Conservation (phyloP, 2,329 filamentous ascomycete genomes). For the Calonectria pseudoreteaudii region DNA sequence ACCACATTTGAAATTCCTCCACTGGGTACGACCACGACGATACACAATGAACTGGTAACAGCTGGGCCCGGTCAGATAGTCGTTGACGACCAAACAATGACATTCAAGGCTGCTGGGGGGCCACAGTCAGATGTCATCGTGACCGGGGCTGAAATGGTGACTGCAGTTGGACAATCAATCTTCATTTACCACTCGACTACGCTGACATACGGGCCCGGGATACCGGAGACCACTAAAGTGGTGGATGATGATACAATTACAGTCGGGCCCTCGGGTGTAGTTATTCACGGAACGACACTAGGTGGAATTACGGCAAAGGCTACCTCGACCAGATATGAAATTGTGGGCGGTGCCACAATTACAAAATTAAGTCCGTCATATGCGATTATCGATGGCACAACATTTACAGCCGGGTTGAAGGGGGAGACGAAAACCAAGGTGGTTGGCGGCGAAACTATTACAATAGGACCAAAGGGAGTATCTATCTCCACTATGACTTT, state of each 20-base stretch:
- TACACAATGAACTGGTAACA: constrained; percentile 49
- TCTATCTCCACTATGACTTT: constrained; percentile 60
- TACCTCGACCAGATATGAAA: constrained; percentile 55
- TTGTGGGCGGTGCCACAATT: constrained; percentile 65
- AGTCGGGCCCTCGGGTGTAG: constrained; percentile 59
- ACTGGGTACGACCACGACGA: constrained; percentile 48
- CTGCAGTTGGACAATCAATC: constrained; percentile 54
- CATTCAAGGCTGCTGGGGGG: constrained; percentile 46
- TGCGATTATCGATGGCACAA: constrained; percentile 62
- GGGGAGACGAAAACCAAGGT: constrained; percentile 57
- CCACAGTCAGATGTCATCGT: constrained; percentile 58
- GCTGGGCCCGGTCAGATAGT: constrained; percentile 50
- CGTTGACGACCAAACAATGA: constrained; percentile 52
- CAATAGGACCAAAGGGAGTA: constrained; percentile 63
- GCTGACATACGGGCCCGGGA: constrained; percentile 57
- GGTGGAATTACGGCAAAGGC: constrained; percentile 54
- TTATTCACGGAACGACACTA: constrained; percentile 54
- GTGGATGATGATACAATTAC: constrained; percentile 64
- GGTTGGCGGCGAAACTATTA: constrained; percentile 63
- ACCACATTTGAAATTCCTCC: constrained; percentile 56
- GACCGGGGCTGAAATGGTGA: constrained; percentile 61
- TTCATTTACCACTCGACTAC: constrained; percentile 57
- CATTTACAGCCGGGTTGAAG: constrained; percentile 63
- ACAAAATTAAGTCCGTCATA: constrained; percentile 61
- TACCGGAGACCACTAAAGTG: constrained; percentile 49